phyloP scores from a whole-genome alignment of 495 filamentous ascomycete genomes.

The Penicillium coprophilum region DNA sequence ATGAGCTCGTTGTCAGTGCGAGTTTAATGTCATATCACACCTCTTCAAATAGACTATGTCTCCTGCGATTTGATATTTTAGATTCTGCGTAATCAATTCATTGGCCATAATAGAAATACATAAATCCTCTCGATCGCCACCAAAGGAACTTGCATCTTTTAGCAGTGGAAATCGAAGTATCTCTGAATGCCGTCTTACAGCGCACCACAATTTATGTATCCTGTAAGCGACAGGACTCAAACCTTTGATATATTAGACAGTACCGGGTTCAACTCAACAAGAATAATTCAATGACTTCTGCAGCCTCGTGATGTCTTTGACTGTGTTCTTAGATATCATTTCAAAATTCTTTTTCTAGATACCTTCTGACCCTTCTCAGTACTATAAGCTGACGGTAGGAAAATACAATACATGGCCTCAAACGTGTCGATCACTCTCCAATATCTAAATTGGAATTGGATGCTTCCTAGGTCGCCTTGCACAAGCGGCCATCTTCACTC shows the following conservation, averaged over 20 bases:
- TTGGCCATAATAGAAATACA: background rate
- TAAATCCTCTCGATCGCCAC: background rate
- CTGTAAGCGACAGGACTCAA: background rate
- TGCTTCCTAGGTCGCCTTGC: background rate
- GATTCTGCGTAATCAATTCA: background rate
- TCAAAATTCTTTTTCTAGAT: too few relatives aligned
- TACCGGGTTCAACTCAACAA: background rate
- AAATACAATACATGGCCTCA: too few relatives aligned
- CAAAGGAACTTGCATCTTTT: background rate
- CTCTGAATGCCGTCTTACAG: background rate
- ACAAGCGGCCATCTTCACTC: constrained; percentile 28
- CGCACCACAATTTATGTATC: background rate
- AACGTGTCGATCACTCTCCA: too few relatives aligned
- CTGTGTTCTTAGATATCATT: too few relatives aligned
- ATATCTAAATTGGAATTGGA: background rate
- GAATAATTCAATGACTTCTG: too few relatives aligned
- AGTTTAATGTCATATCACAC: background rate
- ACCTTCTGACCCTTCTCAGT: too few relatives aligned
- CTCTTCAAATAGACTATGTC: background rate
- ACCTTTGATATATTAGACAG: background rate
- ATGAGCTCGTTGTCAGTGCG: background rate
- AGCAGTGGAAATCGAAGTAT: background rate
- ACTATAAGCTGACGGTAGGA: too few relatives aligned
- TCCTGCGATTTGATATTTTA: too few relatives aligned
- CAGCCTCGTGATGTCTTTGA: too few relatives aligned